A percentile compares a stretch with the other conserved stretches of the same genome.
Conservation (phyloP, 1,284 basidiomycete species). For the Leccinum olivaceoglutinosum region DNA sequence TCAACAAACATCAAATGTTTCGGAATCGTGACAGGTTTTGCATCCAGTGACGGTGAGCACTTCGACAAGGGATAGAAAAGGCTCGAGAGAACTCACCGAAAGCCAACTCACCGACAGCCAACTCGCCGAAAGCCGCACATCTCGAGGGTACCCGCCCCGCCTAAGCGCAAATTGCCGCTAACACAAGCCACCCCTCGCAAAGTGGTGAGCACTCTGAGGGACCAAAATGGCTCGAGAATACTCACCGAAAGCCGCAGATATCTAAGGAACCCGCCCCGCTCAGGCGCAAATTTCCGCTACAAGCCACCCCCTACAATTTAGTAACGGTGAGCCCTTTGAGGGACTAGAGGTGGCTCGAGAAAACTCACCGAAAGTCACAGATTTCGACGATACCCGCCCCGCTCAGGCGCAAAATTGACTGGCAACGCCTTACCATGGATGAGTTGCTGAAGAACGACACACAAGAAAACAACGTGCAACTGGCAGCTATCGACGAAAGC, state of each 20-base stretch:
- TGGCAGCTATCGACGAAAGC: neutral
- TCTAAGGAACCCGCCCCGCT: neutral
- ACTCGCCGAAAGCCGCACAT: neutral
- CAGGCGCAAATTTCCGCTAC: neutral
- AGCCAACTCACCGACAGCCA: neutral
- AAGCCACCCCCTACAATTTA: neutral
- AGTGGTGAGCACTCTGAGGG: neutral
- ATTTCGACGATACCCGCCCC: neutral
- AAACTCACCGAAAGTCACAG: neutral
- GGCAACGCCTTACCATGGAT: neutral
- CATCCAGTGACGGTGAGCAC: neutral
- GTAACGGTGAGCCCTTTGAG: too few relatives aligned
- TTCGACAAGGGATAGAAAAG: neutral
- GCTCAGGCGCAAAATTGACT: neutral
- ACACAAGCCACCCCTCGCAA: too few relatives aligned
- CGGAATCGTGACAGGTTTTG: neutral
- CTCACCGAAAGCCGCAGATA: neutral
- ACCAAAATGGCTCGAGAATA: neutral
- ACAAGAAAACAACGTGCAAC: neutral
- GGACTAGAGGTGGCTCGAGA: neutral
- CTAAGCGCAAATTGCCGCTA: too few relatives aligned
- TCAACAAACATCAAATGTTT: neutral
- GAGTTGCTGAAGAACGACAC: neutral
- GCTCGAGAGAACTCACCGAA: neutral
- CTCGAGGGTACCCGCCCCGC: too few relatives aligned